Evolutionary conservation across 352 stramenopile genomes (phyloP), one percentile per base, ranked within the genome.

Genomic region (Saprolegnia diclina): DNA sequence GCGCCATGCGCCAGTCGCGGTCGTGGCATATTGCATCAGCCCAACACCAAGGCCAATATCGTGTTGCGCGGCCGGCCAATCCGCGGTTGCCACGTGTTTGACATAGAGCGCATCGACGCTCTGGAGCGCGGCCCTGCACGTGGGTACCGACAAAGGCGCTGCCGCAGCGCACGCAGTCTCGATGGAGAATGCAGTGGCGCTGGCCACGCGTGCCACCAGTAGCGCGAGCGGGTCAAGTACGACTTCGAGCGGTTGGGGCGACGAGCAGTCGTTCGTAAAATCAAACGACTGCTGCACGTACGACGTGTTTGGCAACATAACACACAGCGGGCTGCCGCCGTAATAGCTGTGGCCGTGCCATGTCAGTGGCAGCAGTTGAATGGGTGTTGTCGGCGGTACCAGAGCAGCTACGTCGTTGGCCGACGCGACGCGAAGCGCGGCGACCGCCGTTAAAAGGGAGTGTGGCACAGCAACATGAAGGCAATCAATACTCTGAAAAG

Each of bases 211-310:
- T 2, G 29, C 29, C 5, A 35, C 29, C 2, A 35, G 29, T 35
- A 35, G 29, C 5, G 29, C 29, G 29, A 35, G 29, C 29, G 29
- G 29, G 29, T 35, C 29, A 5, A 35, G 29, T 5, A 35, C 29
- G 2, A 35, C 14, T 1, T 18, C 26, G 5, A 67, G 48, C 18
- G 61, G 61, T n/a, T 16, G 1, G 19, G 10, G 37, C 1, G 7
- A 5, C 3, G 42, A 21, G 61, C 61, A 67, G 16, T 18, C 21
- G 48, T 65, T 29, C 4, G 14, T n/a, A 38, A 65, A 48, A 32
- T 52, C 57, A 19, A 48, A 65, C 26, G 57, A 53, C 11, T 65
- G 29, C 24, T 65, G 57, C 13, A 65, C 45, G n/a, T 55, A 65
- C n/a, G 57, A n/a, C 21, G 19, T 53, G n/a, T 1, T 4, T 38